Percentiles rank a stretch among this genome's conserved stretches.
Conservation (phyloP, 257 asterid genomes). For the Salvia miltiorrhiza region DNA sequence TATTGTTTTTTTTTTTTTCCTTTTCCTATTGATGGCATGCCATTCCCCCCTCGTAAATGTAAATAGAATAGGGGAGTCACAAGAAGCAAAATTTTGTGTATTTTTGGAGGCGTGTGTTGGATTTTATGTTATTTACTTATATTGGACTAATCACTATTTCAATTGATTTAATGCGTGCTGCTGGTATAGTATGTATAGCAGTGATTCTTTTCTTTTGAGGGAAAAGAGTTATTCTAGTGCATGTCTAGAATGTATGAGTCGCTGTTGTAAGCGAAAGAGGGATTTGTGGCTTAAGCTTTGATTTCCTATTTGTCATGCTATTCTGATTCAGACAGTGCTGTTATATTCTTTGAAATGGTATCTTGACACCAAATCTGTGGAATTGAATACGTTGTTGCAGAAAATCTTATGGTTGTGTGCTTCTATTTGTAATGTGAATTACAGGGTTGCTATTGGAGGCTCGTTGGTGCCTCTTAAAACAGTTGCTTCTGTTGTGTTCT, state of each 20-base stretch:
- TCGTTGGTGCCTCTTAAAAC: slow-evolving; percentile 39
- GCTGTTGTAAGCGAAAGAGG: not conserved
- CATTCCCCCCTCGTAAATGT: not conserved
- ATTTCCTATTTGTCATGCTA: not conserved
- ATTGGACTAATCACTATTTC: not conserved
- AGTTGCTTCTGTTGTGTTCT: slow-evolving; percentile 44
- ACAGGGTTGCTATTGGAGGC: slow-evolving; percentile 43
- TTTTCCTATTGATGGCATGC: not conserved
- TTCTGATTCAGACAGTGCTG: not conserved
- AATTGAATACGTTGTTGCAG: not conserved
- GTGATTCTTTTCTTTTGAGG: not conserved
- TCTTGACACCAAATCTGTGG: not conserved
- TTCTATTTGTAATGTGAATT: slow-evolving; percentile 25
- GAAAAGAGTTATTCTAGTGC: not conserved
- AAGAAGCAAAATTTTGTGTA: not conserved
- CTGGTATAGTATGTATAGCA: not conserved
- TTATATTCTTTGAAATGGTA: not conserved
- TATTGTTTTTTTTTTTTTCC: not conserved
- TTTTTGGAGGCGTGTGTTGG: not conserved
- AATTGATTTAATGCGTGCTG: not conserved
- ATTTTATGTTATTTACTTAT: slow-evolving; percentile 2
- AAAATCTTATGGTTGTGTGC: slow-evolving; percentile 6
- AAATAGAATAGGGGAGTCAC: not conserved
- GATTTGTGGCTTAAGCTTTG: not conserved
- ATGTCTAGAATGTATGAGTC: not conserved